A percentile compares a stretch with the other conserved stretches of the same genome.
phyloP scores from a whole-genome alignment of 768 basidiomycete species.

The Hysterangium stoloniferum region DNA sequence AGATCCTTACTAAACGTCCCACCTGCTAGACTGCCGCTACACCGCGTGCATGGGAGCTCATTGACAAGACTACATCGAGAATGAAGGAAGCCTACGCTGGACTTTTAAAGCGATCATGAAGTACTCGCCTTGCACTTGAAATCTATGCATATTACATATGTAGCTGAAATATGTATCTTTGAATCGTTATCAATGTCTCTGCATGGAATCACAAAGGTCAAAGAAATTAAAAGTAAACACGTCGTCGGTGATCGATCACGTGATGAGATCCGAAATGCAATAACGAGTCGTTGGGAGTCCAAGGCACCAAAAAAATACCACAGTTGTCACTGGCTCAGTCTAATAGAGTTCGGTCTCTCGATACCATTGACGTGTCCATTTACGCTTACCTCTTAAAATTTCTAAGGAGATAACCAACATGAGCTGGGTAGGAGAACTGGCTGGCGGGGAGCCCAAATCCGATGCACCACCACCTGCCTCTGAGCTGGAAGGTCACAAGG shows the following conservation, averaged over 20 bases:
- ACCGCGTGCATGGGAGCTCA: constrained; percentile 1
- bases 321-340: too few relatives aligned
- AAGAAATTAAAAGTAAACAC: too few relatives aligned
- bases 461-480: neutral
- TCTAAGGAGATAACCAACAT: neutral
- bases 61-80: constrained; percentile 5
- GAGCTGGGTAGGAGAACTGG: neutral
- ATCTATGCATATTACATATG: neutral
- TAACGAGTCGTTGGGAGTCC: too few relatives aligned
- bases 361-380: too few relatives aligned
- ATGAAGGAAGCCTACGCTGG: constrained; percentile 11
- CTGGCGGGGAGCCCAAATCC: neutral
- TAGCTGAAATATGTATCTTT: neutral
- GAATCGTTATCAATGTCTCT: neutral
- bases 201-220: neutral
- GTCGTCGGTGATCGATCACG: too few relatives aligned
- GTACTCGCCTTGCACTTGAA: neutral
- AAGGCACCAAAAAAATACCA: too few relatives aligned
- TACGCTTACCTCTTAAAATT: too few relatives aligned
- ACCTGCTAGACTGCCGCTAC: constrained; percentile 8
- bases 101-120: neutral
- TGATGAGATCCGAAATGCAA: too few relatives aligned
- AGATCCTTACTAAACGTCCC: neutral
- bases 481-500: neutral
- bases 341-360: too few relatives aligned